Evolutionary conservation across 2,329 filamentous ascomycete genomes (phyloP).

Genomic region (Verticillium tricorpus): DNA sequence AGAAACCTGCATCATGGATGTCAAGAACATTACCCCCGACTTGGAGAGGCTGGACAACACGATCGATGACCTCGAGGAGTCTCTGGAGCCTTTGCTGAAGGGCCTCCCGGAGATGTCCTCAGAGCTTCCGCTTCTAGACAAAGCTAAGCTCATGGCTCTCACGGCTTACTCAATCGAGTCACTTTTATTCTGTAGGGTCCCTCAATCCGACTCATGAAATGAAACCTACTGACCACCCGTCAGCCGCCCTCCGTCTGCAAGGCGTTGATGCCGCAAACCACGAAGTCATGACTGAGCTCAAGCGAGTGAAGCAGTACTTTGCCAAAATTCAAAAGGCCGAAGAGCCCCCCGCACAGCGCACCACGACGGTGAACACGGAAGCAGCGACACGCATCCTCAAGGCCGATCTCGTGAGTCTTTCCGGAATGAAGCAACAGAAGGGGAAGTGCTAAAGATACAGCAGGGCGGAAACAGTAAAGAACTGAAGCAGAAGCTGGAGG

Average conservation of each 20-base stretch:
- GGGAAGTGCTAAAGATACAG: constrained; percentile 1
- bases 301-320: constrained; percentile 85
- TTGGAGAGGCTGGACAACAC: constrained; percentile 72
- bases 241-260: constrained; percentile 73
- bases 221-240: constrained; percentile 1
- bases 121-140: constrained; percentile 86
- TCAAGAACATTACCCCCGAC: constrained; percentile 58
- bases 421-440: not conserved
- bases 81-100: constrained; percentile 68
- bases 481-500: constrained; percentile 46
- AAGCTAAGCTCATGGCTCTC: constrained; percentile 88
- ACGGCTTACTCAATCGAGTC: constrained; percentile 88
- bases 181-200: constrained; percentile 69
- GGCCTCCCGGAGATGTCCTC: constrained; percentile 64
- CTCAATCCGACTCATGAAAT: not conserved
- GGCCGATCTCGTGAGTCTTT: constrained; percentile 63
- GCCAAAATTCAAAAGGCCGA: constrained; percentile 82
- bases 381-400: constrained; percentile 80
- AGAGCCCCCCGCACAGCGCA: constrained; percentile 50
- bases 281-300: constrained; percentile 79
- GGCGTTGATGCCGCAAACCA: constrained; percentile 80
- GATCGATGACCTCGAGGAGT: constrained; percentile 73
- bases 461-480: constrained; percentile 46
- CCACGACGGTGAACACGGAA: constrained; percentile 61
- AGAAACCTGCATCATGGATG: constrained; percentile 25